These are phyloP conservation scores for Gardenia jasminoides DNA, from an alignment of 257 asterid species.

Conservation along the genomic window DNA sequence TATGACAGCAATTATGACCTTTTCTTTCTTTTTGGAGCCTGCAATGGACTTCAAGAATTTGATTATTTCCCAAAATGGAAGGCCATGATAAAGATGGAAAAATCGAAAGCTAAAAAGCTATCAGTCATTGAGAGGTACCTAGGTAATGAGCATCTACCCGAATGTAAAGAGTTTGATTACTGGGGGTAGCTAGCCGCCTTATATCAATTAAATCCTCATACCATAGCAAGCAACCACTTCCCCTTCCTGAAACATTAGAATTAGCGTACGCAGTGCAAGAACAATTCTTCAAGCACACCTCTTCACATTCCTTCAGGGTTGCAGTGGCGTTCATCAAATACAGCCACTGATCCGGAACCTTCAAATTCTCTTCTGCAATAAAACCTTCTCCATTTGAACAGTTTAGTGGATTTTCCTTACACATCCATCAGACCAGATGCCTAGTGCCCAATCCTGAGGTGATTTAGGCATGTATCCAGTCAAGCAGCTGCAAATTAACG, in stretches of 20 bases:
- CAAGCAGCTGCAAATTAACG: conserved; percentile 36
- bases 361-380: conserved; percentile 32
- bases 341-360: conserved; percentile 49
- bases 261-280: conserved; percentile 28
- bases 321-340: conserved; percentile 36
- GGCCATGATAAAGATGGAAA: too few species aligned
- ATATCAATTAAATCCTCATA: conserved; percentile 12
- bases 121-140: too few species aligned
- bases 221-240: conserved; percentile 27
- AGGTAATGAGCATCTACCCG: conserved; percentile 3
- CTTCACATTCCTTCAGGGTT: conserved; percentile 31
- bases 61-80: too few species aligned
- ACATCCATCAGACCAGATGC: conserved; percentile 34
- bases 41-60: too few species aligned
- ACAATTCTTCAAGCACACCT: conserved; percentile 31
- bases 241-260: conserved; percentile 32
- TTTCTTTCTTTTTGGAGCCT: too few species aligned
- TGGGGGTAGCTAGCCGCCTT: neutral
- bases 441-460: conserved; percentile 24
- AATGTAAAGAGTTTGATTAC: conserved; percentile 3
- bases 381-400: conserved; percentile 50
- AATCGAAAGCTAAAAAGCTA: too few species aligned
- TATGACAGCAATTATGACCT: too few species aligned
- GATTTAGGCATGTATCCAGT: conserved; percentile 39
- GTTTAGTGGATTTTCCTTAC: conserved; percentile 31